phyloP scores from a whole-genome alignment of 345 rosid genomes.

The Syzygium jambos region DNA sequence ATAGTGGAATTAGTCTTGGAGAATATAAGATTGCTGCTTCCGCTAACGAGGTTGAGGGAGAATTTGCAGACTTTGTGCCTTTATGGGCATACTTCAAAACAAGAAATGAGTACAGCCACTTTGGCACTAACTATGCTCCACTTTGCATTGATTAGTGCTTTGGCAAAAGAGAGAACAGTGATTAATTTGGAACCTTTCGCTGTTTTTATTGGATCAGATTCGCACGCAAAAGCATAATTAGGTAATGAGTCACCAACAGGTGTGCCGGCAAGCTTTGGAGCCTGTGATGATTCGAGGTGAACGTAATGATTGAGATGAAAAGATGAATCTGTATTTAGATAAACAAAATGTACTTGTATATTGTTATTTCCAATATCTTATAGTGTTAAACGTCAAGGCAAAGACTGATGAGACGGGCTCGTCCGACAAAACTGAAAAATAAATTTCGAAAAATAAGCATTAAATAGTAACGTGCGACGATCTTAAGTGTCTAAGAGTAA shows the following conservation, averaged over 20 bases:
- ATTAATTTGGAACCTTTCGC: background rate
- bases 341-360: background rate
- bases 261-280: background rate
- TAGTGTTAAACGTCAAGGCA: accelerated
- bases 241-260: background rate
- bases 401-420: background rate
- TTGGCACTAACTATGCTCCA: background rate
- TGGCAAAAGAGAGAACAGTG: background rate
- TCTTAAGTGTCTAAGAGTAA: too few species aligned
- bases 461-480: too few species aligned
- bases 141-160: background rate
- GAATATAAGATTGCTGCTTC: background rate
- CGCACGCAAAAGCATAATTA: background rate
- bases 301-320: background rate
- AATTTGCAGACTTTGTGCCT: background rate
- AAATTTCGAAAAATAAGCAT: background rate
- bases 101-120: background rate
- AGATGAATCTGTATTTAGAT: background rate
- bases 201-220: background rate
- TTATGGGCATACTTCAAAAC: background rate
- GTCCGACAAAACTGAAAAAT: background rate
- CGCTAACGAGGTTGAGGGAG: background rate
- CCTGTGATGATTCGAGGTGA: background rate
- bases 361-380: background rate
- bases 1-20: background rate